Conservation (phyloP, 805 yeast species). For the Clavispora carvajalis region DNA sequence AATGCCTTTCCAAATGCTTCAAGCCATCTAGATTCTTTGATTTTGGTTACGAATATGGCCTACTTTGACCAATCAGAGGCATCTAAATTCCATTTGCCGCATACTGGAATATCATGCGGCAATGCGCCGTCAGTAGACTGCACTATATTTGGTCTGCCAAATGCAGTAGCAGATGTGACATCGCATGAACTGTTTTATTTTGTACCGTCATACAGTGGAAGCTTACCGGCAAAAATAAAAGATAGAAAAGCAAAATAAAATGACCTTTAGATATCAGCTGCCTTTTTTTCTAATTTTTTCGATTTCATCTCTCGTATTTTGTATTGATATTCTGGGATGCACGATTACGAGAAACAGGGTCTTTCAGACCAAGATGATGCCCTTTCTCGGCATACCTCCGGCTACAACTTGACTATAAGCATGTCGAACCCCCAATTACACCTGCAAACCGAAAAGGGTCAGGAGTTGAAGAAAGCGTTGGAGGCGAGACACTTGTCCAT, state of each 20-base stretch:
- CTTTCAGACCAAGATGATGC: slow-evolving; percentile 25
- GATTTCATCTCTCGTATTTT: not conserved
- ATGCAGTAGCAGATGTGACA: not conserved
- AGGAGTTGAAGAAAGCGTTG: slow-evolving; percentile 33
- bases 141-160: not conserved
- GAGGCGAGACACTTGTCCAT: slow-evolving; percentile 56
- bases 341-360: slow-evolving; percentile 13
- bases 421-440: slow-evolving; percentile 38
- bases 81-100: too few relatives aligned
- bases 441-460: slow-evolving; percentile 36
- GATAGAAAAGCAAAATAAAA: not conserved
- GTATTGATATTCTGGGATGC: slow-evolving; percentile 3
- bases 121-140: too few relatives aligned
- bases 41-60: too few relatives aligned
- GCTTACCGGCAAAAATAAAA: not conserved
- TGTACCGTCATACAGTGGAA: not conserved
- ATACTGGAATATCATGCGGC: too few relatives aligned
- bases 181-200: not conserved
- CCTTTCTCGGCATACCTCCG: slow-evolving; percentile 40
- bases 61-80: too few relatives aligned
- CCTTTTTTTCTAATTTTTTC: not conserved
- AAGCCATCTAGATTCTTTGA: too few relatives aligned
- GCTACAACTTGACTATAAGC: slow-evolving; percentile 42
- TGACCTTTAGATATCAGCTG: not conserved
- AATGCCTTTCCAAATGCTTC: too few relatives aligned